Base-by-base conservation (phyloP, 371 early-diverging fungal species). In the Lichtheimia corymbifera region DNA sequence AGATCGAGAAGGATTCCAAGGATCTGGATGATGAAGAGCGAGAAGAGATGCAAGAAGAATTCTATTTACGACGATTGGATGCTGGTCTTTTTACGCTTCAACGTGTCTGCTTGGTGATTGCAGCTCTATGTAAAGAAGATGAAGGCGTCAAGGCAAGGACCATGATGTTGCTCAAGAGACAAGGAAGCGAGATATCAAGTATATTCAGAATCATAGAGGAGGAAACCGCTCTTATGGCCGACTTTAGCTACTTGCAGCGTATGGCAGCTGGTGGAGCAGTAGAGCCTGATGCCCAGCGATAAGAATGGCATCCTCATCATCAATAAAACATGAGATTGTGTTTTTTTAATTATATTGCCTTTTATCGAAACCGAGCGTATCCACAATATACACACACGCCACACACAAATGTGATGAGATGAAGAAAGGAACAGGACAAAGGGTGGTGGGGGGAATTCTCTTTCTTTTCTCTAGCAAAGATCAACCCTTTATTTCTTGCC, bases 71-170 rank as follows among this genome's bases (percentile, higher is more conserved):
- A 51, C 80, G 93, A 45, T 63, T 95, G 61, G 90, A 90, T 50
- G 87, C 90, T 0, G 97, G 96, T 0, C 67, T 95, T 51, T 95
- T 92, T 63, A 87, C 90, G 30, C 76, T 94, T 56, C 96, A 97
- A 59, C 74, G 91, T 54, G 78, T 91, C 0, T 90, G 88, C 62
- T 65, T 88, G 28, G 76, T 83, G 18, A 66, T 92, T 50, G 89
- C 86, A 22, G 86, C 84, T 47, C 59, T 91, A 7, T 76, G 83
- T 56, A 78, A 77, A 55, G 86, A 87, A 57, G 74, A 81, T 28
- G 49, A 68, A 15, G 71, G 71, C n/a, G 64, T 74, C 13, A 55
- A 63, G 27, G 68, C 68, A 7, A 65, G 70, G 24, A 68, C 60
- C 1, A 4, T 62, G 24, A 66, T 73, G 66, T 50, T 73, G 24